Evolutionary conservation across 495 filamentous ascomycete species (phyloP), one percentile per base, ranked within the genome.

Genomic region (Trichoderma orchidacearum): DNA sequence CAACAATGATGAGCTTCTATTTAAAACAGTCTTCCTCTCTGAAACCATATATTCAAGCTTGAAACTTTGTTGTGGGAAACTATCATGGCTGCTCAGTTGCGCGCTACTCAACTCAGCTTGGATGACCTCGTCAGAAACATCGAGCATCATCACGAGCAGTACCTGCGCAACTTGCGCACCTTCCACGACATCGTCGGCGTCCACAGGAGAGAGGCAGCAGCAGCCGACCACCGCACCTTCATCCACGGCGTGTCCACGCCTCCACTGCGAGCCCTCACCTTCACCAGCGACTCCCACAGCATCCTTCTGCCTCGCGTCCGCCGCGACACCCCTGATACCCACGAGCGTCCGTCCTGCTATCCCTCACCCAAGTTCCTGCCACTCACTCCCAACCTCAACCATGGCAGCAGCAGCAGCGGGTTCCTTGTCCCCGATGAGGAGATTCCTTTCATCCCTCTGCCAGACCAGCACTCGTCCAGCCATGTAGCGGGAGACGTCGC

Each of bases 51-150:
- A n/a, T n/a, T n/a, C n/a, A n/a, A n/a, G n/a, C n/a, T n/a, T n/a
- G n/a, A n/a, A n/a, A n/a, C n/a, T n/a, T n/a, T n/a, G n/a, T n/a
- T n/a, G n/a, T n/a, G n/a, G n/a, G n/a, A n/a, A n/a, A n/a, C n/a
- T n/a, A 23, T 15, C 11, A 53, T 53, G 51, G 51, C 51, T 23
- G 28, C 13, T 13, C 51, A 53, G 28, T 28, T 9, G 13, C 51
- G 51, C 51, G 27, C n/a, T n/a, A n/a, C n/a, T 3, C 41, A 48
- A 48, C 41, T 13, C 41, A 53, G 51, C 51, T 13, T 53, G 2
- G 69, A 71, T 1, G 73, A 73, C 21, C 57, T 74, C 5, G 55
- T 70, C 51, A 64, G 59, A 50, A 62, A 58, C 57, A 63, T 69
- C 45, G 71, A 70, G 28, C 62, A 62, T 9, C 62, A 68, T 18